Evolutionary conservation across 208 protist species (phyloP), one percentile per base, ranked within the genome.

Genomic region (Zelonia costaricensis): DNA sequence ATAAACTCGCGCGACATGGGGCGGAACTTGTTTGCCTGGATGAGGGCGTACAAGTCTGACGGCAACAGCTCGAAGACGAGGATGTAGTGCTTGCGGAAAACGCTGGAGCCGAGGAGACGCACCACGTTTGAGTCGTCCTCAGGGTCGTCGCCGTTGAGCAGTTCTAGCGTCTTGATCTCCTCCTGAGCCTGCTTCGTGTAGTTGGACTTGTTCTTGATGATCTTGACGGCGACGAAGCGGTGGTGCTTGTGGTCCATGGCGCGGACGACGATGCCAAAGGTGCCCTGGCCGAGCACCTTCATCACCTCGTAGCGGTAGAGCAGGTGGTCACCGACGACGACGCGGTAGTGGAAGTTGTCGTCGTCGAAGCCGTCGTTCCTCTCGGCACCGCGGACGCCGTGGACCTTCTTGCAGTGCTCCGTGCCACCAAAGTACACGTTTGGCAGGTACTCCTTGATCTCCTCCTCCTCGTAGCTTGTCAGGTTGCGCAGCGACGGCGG

Each of bases 301-400:
- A 93, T 47, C 22, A 97, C 71, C 62, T 97, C 91, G 51, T 92
- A 97, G 35, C 90, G 78, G 62, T 98, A 98, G 0, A 72, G 71
- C 25, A 99, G 78, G 69, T 99, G 97, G 68, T 99, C 97, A 54
- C 94, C 80, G 15, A 89, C 33, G 9, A 84, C 66, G 31, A 97
- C 70, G 31, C 79, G 74, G 70, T 98, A 98, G 64, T 98, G 93
- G 51, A 93, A 93, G 15, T 85, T 65, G 6, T 98, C 90, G 59
- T 98, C 97, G 72, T 99, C 97, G 65, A 88, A 99, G n/a, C 95
- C 94, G 61, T 84, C 62, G 64, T 97, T 97, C 45, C 60, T 55
- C 13, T 68, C 61, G 13, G 63, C 16, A 15, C 75, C 78, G 6
- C 64, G 49, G 13, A 72, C 63, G n/a, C 69, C 86, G 20, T 58